Percentiles rank a stretch among this genome's conserved stretches.
Evolutionary conservation across 2,329 filamentous ascomycete species (phyloP).

Genomic region (Verticillium isaacii): DNA sequence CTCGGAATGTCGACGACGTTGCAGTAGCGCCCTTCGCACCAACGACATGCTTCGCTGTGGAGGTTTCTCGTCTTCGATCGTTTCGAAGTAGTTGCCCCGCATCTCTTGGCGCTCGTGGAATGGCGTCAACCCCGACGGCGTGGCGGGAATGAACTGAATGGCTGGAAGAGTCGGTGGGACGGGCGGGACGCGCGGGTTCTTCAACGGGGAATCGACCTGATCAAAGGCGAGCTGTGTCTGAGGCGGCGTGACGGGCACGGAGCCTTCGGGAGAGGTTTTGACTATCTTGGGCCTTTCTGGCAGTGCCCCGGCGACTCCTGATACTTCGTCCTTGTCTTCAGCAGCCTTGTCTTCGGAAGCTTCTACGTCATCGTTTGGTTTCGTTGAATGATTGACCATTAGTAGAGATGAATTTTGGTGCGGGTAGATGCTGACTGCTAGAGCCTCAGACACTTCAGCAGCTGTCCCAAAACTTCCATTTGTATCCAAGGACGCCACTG

Average conservation of each 20-base stretch:
- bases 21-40: conserved; percentile 48
- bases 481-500: conserved; percentile 57
- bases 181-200: conserved; percentile 58
- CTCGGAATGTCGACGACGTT: conserved; percentile 41
- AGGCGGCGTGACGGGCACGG: conserved; percentile 45
- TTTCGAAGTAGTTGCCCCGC: conserved; percentile 50
- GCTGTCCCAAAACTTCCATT: conserved; percentile 43
- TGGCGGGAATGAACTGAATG: conserved; percentile 59
- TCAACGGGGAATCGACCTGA: conserved; percentile 56
- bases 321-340: conserved; percentile 19
- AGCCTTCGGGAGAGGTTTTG: conserved; percentile 31
- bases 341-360: conserved; percentile 20
- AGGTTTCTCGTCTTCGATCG: conserved; percentile 36
- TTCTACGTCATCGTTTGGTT: conserved; percentile 41
- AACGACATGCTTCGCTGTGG: conserved; percentile 40
- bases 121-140: conserved; percentile 55
- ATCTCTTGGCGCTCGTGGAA: conserved; percentile 45
- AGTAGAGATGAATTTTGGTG: conserved; percentile 62
- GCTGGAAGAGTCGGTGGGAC: conserved; percentile 26
- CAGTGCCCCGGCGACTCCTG: conserved; percentile 30
- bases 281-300: conserved; percentile 30
- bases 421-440: conserved; percentile 56
- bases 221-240: conserved; percentile 43
- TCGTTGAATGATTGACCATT: conserved; percentile 52
- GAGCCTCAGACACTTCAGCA: conserved; percentile 57